Conservation (phyloP, 2,329 filamentous ascomycete genomes). For the Metarhizium sp. region DNA sequence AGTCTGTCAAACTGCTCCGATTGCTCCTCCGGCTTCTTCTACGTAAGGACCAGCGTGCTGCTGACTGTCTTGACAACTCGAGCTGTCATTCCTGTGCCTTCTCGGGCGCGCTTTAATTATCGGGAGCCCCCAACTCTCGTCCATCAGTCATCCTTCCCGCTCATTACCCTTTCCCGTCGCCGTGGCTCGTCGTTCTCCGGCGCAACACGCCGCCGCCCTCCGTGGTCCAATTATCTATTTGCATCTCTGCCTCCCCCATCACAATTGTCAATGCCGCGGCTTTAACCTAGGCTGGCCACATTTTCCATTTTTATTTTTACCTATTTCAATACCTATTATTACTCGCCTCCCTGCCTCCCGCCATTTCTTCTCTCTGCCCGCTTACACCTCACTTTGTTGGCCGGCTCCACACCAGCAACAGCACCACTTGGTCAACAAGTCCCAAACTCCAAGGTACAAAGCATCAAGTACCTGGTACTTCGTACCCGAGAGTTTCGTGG, state of each 20-base stretch:
- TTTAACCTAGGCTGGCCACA: not conserved
- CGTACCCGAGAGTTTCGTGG: not conserved
- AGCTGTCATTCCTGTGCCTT: not conserved
- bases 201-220: not conserved
- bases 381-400: not conserved
- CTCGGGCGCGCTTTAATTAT: not conserved
- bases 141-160: no score
- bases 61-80: not conserved
- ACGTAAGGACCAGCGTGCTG: not conserved
- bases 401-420: not conserved
- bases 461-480: slow-evolving; percentile 4
- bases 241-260: not conserved
- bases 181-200: not conserved
- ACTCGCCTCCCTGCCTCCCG: not conserved
- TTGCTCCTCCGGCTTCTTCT: not conserved
- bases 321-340: not conserved
- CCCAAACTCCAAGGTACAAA: not conserved
- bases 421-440: not conserved
- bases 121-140: no score
- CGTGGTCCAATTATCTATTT: not conserved
- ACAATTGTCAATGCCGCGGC: not conserved
- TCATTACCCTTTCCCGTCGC: no score
- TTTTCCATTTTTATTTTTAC: not conserved
- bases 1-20: not conserved
- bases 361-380: not conserved